Percentiles rank a stretch among this genome's conserved stretches.
These are phyloP conservation scores for Nakaseomyces delphensis DNA, from an alignment of 1,139 yeast species.

Conservation along the genomic window DNA sequence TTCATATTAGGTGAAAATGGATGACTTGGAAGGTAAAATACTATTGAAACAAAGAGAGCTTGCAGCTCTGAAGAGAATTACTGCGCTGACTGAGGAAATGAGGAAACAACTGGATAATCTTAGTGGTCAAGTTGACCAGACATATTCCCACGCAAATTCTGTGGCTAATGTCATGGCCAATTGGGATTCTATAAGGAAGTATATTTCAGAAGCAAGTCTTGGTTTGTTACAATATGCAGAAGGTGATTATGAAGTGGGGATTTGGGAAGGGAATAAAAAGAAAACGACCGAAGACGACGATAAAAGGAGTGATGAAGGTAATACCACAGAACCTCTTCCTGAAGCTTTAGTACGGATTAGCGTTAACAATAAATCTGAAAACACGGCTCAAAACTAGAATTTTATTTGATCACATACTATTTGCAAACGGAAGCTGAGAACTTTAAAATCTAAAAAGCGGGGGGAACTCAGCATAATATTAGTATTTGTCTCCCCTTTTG, in stretches of 20 bases:
- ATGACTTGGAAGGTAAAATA: slow-evolving; percentile 13
- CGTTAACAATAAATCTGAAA: slow-evolving; percentile 28
- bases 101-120: slow-evolving; percentile 24
- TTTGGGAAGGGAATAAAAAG: slow-evolving; percentile 15
- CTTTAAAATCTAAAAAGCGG: too few relatives aligned
- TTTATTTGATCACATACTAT: neutral
- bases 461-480: too few relatives aligned
- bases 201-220: slow-evolving; percentile 29
- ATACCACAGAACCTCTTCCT: slow-evolving; percentile 41
- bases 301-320: slow-evolving; percentile 8
- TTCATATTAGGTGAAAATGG: slow-evolving; percentile 1
- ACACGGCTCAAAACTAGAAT: neutral
- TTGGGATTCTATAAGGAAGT: slow-evolving; percentile 28
- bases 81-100: slow-evolving; percentile 24
- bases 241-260: slow-evolving; percentile 28
- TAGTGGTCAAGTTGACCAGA: slow-evolving; percentile 21
- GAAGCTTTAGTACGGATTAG: slow-evolving; percentile 64
- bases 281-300: neutral
- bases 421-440: too few relatives aligned
- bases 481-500: too few relatives aligned
- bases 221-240: slow-evolving; percentile 28
- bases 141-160: slow-evolving; percentile 23
- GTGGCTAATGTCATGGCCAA: slow-evolving; percentile 25
- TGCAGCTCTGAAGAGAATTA: slow-evolving; percentile 23
- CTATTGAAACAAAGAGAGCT: slow-evolving; percentile 23